phyloP scores from a whole-genome alignment of 2,329 filamentous ascomycete genomes.

The Stagonosporopsis vannaccii region DNA sequence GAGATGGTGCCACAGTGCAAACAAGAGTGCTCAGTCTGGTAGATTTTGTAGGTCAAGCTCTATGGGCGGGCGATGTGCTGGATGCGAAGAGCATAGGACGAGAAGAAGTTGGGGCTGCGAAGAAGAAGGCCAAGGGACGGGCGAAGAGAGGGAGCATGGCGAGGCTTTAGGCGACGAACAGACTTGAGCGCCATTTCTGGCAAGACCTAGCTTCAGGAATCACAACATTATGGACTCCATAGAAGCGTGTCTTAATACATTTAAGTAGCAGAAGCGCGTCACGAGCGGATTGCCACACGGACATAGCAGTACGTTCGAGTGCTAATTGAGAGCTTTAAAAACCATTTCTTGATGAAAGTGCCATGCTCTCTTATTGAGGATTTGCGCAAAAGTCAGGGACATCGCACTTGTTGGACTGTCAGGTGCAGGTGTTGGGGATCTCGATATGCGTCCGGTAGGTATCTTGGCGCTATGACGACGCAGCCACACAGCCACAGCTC shows the following conservation, averaged over 20 bases:
- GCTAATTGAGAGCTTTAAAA: not conserved
- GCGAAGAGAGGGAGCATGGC: conserved; percentile 46
- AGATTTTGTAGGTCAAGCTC: conserved; percentile 71
- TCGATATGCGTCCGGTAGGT: conserved; percentile 1
- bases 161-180: conserved; percentile 22
- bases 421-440: not conserved
- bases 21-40: conserved; percentile 80
- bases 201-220: not conserved
- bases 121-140: conserved; percentile 36
- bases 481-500: conserved; percentile 15
- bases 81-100: conserved; percentile 14
- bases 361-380: too few relatives aligned
- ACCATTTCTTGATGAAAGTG: not conserved
- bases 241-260: not conserved
- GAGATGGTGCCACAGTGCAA: conserved; percentile 90
- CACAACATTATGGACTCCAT: not conserved
- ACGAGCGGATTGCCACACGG: not conserved
- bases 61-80: conserved; percentile 64
- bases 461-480: conserved; percentile 20
- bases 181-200: not conserved
- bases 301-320: not conserved
- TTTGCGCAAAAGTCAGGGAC: too few relatives aligned
- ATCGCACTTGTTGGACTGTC: not conserved
- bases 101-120: conserved; percentile 20
- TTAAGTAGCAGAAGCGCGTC: not conserved